Base-by-base conservation (phyloP, 2,329 filamentous ascomycete genomes). In the Pseudocercospora pini-densiflorae region DNA sequence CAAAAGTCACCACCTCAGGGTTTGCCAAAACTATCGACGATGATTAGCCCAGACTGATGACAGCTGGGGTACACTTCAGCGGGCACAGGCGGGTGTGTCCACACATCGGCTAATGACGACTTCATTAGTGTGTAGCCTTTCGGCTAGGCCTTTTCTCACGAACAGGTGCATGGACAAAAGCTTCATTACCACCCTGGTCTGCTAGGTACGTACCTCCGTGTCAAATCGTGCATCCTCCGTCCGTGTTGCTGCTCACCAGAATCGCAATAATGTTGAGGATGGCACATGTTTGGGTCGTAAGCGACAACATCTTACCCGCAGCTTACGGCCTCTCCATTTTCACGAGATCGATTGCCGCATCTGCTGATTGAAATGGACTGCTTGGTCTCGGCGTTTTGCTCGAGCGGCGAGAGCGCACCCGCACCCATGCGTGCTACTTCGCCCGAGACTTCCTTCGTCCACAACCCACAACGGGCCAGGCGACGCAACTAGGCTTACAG, bases 71-170 rank as follows among this genome's bases (percentile, higher is more conserved):
- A 69, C 60, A n/a, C 21, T 27, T 47, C 55, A 51, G 60, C 62
- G 65, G 65, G 63, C 63, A 68, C 61, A 62, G 65, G 12, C 62
- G 55, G 33, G 16, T 51, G 63, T 47, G 49, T 59, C 61, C 65
- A 65, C 59, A 55, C 64, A 47, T 36, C 51, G 65, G 66, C 67
- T 70, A 72, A 74, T 74, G 71, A 74, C 72, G 72, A 71, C 68
- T 72, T 68, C 63, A 23, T 54, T 68, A 69, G 67, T 67, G 66
- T 45, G 31, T 21, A 23, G 55, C 31, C 14, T 59, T 43, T 40
- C 27, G 21, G 40, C 36, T 49, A 24, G 58, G 3, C 33, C 36
- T 49, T 21, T 23, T n/a, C 58, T 61, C 40, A 61, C 27, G 68
- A 67, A 69, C 68, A 61, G 61, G 55, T 63, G 68, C 64, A 60